Evolutionary conservation across 73 alveolate genomes (phyloP), one percentile per base, ranked within the genome.

Genomic region (Stentor roeselii): DNA sequence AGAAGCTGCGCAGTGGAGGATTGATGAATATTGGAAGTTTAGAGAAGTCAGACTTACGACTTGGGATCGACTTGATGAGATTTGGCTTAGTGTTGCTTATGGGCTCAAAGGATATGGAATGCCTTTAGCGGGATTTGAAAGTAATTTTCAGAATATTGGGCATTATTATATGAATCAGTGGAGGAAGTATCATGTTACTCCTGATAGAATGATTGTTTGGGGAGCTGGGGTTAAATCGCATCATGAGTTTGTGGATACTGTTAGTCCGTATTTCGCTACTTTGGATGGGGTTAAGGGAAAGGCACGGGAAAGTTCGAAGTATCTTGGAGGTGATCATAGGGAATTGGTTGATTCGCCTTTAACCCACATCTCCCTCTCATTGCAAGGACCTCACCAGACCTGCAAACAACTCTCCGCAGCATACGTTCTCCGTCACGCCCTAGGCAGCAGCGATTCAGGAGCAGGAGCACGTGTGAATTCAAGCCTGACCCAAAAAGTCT

Each of bases 171-270:
- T 91, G 77, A 84, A 91, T 39, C 42, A 83, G 30, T 90, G 86
- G 82, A 60, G 89, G 39, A 82, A 75, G 84, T 87, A 87, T 39
- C 39, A 83, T 60, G 82, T 87, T 80, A 83, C 93, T 39, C 93
- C 95, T 59, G 83, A 85, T 40, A 90, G 83, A 75, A 39, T 83
- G 27, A 39, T 87, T 0, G 90, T 90, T 21, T 83, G 89, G 58
- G 95, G 91, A 35, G 82, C 84, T 76, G 95, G 95, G 42, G 84
- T 90, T 39, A 75, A 87, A 38, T 76, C 86, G 75, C 93, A 87
- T 75, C 86, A 76, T 1, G 95, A 90, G 40, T 90, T 90, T 42
- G 95, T 90, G 32, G 42, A 82, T 40, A 41, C 86, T 50, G 95
- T 89, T 37, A 78, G 50, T 40, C 91, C 83, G 34, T 87, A 83